These are phyloP conservation scores for Lepiota brunneoincarnata DNA, from an alignment of 768 basidiomycete genomes.

Conservation along the genomic window DNA sequence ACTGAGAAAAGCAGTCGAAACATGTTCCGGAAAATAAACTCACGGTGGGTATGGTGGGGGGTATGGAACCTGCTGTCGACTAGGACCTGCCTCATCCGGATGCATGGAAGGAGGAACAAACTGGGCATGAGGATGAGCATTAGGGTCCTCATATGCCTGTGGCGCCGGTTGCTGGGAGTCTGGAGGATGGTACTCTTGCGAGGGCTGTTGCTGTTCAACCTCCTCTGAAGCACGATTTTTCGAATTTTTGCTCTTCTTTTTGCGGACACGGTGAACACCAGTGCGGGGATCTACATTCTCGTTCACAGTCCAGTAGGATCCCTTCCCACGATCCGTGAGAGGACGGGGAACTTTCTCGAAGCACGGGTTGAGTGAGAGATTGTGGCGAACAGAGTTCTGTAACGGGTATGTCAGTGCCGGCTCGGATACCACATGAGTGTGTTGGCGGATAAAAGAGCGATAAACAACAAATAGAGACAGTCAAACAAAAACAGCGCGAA, in stretches of 20 bases:
- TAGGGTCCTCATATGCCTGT: constrained; percentile 49
- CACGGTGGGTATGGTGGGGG: constrained; percentile 63
- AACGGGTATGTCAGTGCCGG: constrained; percentile 24
- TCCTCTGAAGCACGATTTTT: constrained; percentile 51
- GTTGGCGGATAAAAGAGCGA: constrained; percentile 27
- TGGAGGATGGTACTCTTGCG: constrained; percentile 58
- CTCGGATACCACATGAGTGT: constrained; percentile 23
- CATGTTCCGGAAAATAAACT: constrained; percentile 25
- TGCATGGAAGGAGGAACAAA: constrained; percentile 58
- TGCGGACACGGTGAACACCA: constrained; percentile 84
- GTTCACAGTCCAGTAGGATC: constrained; percentile 91
- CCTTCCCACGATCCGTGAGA: constrained; percentile 86
- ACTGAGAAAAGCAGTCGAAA: constrained; percentile 10
- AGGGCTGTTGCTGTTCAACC: constrained; percentile 32
- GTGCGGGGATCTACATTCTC: constrained; percentile 88
- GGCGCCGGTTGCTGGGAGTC: constrained; percentile 27
- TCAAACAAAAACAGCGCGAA: constrained; percentile 66
- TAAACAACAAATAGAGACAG: constrained; percentile 60
- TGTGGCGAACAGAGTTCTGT: constrained; percentile 89
- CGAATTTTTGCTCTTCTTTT: constrained; percentile 73
- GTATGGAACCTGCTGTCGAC: constrained; percentile 52
- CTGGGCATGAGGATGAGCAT: constrained; percentile 32
- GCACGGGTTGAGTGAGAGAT: constrained; percentile 86
- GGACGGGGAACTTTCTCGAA: constrained; percentile 92
- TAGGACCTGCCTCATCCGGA: constrained; percentile 60